Evolutionary conservation across 192 early-diverging fungal genomes (phyloP).

Genomic region (Coemansia sp.): DNA sequence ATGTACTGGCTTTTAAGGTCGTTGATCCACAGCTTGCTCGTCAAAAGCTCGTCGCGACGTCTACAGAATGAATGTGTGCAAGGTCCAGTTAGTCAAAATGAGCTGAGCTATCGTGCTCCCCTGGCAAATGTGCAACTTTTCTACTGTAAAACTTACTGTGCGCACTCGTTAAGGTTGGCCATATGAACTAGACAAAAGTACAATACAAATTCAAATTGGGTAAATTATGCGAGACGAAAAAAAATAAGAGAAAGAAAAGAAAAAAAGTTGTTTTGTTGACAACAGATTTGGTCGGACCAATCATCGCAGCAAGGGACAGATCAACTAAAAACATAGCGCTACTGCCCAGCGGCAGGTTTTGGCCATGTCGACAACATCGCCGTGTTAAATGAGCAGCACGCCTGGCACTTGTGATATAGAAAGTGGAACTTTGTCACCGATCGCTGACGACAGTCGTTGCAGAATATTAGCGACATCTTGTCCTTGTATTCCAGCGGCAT

Average conservation of each 20-base stretch:
- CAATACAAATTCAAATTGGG: neutral
- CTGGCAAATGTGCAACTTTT: neutral
- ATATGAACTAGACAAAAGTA: slow-evolving; percentile 10
- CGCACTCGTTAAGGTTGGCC: slow-evolving; percentile 40
- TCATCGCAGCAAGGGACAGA: neutral
- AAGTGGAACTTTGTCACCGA: slow-evolving; percentile 90
- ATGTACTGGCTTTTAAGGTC: slow-evolving; percentile 50
- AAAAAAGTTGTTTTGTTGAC: slow-evolving; percentile 5
- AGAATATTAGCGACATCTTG: slow-evolving; percentile 74
- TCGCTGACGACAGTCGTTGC: slow-evolving; percentile 94
- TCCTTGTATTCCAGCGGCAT: slow-evolving; percentile 93
- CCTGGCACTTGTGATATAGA: slow-evolving; percentile 91
- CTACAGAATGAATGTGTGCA: slow-evolving; percentile 17
- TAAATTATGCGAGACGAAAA: too few species aligned
- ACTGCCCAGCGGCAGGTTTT: neutral
- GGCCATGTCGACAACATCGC: slow-evolving; percentile 39
- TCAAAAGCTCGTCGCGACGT: slow-evolving; percentile 46
- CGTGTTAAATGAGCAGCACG: slow-evolving; percentile 91
- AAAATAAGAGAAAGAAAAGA: neutral
- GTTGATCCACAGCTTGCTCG: slow-evolving; percentile 47
- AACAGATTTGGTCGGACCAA: neutral
- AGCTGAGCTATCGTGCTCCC: neutral
- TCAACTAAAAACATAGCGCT: neutral
- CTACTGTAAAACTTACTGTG: slow-evolving; percentile 30
- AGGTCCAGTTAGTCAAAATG: neutral